Percentiles rank a stretch among this genome's conserved stretches.
Evolutionary conservation across 805 yeast genomes (phyloP).

Genomic region (Wickerhamomyces chaumierensis): DNA sequence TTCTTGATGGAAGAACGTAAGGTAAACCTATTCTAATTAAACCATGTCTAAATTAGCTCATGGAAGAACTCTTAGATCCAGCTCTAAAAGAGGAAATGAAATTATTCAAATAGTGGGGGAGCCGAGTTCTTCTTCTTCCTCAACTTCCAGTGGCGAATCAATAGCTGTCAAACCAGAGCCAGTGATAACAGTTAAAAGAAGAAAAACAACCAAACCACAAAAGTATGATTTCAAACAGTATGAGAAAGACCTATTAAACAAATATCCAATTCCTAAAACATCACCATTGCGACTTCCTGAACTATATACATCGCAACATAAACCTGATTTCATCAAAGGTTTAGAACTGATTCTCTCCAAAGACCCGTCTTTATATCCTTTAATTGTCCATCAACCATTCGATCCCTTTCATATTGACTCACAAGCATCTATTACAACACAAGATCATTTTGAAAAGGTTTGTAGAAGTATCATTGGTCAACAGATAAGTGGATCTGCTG

Average conservation of each 20-base stretch:
- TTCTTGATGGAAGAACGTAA: too few species aligned
- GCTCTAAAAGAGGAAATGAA: neutral
- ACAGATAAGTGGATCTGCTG: slow-evolving; percentile 76
- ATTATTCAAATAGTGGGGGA: neutral
- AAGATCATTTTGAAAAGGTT: slow-evolving; percentile 30
- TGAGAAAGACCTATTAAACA: slow-evolving; percentile 4
- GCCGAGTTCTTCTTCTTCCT: too few species aligned
- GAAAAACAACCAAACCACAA: slow-evolving; percentile 4
- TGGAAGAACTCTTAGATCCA: neutral
- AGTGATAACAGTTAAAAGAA: slow-evolving; percentile 1
- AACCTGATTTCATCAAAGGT: slow-evolving; percentile 23
- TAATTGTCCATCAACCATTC: slow-evolving; percentile 19
- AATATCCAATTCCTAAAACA: slow-evolving; percentile 8
- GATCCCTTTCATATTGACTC: slow-evolving; percentile 15
- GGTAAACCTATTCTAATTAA: too few species aligned
- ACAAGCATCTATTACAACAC: slow-evolving; percentile 7
- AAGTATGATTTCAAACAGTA: slow-evolving; percentile 7
- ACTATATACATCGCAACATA: slow-evolving; percentile 18
- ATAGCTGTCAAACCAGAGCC: too few species aligned
- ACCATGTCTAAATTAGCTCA: too few species aligned
- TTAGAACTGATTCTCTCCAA: slow-evolving; percentile 20
- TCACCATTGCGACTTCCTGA: slow-evolving; percentile 12
- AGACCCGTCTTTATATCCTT: slow-evolving; percentile 26
- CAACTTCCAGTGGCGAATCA: neutral
- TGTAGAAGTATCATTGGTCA: slow-evolving; percentile 50